Evolutionary conservation across 2,329 filamentous ascomycete genomes (phyloP), one percentile per base, ranked within the genome.

Genomic region (Ascosphaera acerosa): DNA sequence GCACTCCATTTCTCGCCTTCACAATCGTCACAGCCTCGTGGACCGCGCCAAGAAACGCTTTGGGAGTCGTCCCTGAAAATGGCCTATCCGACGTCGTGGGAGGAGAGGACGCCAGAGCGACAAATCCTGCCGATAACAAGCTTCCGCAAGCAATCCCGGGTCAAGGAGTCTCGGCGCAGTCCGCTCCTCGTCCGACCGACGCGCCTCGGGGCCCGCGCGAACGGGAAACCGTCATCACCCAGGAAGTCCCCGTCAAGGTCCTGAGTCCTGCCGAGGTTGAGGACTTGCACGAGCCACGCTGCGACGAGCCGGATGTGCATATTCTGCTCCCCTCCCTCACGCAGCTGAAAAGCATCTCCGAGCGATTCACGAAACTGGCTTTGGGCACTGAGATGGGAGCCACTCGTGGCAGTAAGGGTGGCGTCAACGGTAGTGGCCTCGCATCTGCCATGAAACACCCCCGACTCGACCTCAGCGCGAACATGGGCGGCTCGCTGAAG

Each of bases 171-270:
- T n/a, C n/a, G n/a, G n/a, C n/a, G n/a, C n/a, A n/a, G n/a, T n/a
- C n/a, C n/a, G n/a, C n/a, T n/a, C n/a, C n/a, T n/a, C n/a, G n/a
- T n/a, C n/a, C n/a, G n/a, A n/a, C n/a, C n/a, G n/a, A n/a, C n/a
- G n/a, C n/a, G n/a, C n/a, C n/a, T n/a, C n/a, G n/a, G 57, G 40
- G 65, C 47, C 40, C 61, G 27, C 62, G 74, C 34, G 77, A 84
- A 44, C 72, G 80, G 41, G 82, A 92, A 49, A 90, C 87, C 38
- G 64, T 89, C 42, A 76, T 97, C 44, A 91, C 81, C 1, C 87
- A 97, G 47, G 81, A 94, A 51, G 76, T 97, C 23, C 87, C 87
- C n/a, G 75, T 94, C 27, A 73, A 82, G 12, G 81, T 97, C 2
- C 64, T 97, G 6, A 70, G 77, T 35, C 71, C 77, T 2, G 68